Evolutionary conservation across 345 rosid species (phyloP), one percentile per base, ranked within the genome.

Genomic region (Syzygium grande): DNA sequence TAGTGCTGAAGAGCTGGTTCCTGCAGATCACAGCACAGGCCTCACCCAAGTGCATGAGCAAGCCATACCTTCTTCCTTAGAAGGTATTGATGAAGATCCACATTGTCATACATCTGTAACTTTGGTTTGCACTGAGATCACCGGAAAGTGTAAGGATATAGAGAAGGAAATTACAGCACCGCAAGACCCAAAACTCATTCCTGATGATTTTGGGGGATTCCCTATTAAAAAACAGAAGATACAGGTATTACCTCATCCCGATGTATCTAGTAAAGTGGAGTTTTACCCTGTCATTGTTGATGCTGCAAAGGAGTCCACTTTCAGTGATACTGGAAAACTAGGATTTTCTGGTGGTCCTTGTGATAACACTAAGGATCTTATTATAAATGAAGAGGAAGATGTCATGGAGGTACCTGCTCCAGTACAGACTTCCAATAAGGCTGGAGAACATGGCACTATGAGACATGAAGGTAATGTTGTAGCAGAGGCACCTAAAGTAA

Each of bases 221-320:
- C 90, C 92, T 86, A 87, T 88, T 87, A 97, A 96, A 92, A 96
- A 94, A 89, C 97, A 91, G 92, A 96, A 95, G 92, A 93, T 87
- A 84, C 59, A 85, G 85, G 77, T 89, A 65, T 80, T 87, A 88
- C 78, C 84, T 85, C 89, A 89, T 91, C 85, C 56, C 7, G 85
- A 86, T 51, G 78, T 34, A 84, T 30, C 38, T 21, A n/a, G 25
- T 84, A 11, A 52, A 87, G 85, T 85, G 88, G 93, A 88, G 80
- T 87, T 88, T 38, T 52, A 51, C 59, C 59, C 41, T 54, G 89
- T 88, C 88, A 52, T 84, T 83, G 59, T 88, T 87, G 80, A 49
- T 23, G 16, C 85, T 83, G n/a, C 16, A 85, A 89, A 87, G 84
- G 89, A 92, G 59, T 88, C 90, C 43, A 25, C 29, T 85, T 91